Evolutionary conservation across 192 early-diverging fungal genomes (phyloP), one percentile per base, ranked within the genome.

Genomic region (Coemansia sp.): DNA sequence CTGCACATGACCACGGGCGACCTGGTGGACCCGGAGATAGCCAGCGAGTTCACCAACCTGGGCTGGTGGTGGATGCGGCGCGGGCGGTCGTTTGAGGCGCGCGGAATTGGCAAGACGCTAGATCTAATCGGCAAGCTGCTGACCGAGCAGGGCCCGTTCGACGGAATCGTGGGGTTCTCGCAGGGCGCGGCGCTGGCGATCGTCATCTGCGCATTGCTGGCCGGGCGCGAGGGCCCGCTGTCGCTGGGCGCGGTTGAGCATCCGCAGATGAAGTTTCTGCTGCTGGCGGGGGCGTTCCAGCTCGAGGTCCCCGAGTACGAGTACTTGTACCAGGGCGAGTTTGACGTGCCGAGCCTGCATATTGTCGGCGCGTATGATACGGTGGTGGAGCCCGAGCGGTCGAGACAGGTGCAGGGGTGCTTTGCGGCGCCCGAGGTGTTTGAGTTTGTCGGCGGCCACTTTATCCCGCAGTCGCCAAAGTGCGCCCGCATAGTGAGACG

Each of bases 391-490:
- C 55, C 51, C 31, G 53, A 53, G 19, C 49, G 54, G 36, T 60
- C 65, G 8, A 44, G 32, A 14, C 21, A 55, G 49, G 32, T 67
- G 11, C 49, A 43, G 21, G 15, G 26, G 8, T 29, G 35, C 15
- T 75, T 75, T 43, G 53, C 34, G 19, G 17, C 28, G 20, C 72
- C 72, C 0, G 57, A 58, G 12, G 35, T 60, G 4, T 75, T 68
- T 29, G 72, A 75, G 65, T 68, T 68, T 58, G 60, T 60, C 11
- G 72, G 72, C 21, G 72, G 72, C 26, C 72, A 75, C 48, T 75
- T 64, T 43, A 64, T 75, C 25, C 72, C 72, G 1, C 64, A 64
- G 58, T 64, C 65, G 12, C 57, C 65, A 5, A 35, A 68, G 19
- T 75, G 72, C 36, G 31, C 49, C 23, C 59, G 54, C 17, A 55